phyloP scores from a whole-genome alignment of 2,329 filamentous ascomycete genomes.

The Periconia digitata region DNA sequence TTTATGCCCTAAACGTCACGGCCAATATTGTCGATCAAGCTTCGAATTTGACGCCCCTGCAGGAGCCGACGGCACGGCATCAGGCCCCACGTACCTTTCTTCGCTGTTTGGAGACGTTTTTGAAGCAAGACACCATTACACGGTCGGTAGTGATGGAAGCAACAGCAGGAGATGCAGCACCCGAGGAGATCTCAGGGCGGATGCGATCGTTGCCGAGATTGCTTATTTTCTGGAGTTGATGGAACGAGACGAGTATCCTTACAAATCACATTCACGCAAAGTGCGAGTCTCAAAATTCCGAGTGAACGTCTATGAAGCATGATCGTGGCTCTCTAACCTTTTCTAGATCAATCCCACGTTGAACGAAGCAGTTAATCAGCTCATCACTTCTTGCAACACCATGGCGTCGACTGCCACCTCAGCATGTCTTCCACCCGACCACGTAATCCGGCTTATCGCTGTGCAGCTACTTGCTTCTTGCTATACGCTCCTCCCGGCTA shows the following conservation, averaged over 20 bases:
- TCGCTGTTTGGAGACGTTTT: slow-evolving; percentile 7
- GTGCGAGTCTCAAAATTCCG: slow-evolving; percentile 3
- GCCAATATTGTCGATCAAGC: slow-evolving; percentile 1
- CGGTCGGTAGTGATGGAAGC: neutral
- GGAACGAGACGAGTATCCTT: slow-evolving; percentile 13
- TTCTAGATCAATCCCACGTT: slow-evolving; percentile 8
- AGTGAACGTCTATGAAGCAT: neutral
- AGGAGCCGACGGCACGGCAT: slow-evolving; percentile 5
- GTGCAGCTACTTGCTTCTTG: slow-evolving; percentile 28
- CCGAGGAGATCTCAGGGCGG: slow-evolving; percentile 6
- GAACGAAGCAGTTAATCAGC: slow-evolving; percentile 6
- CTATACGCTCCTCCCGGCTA: slow-evolving; percentile 18
- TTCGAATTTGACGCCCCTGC: slow-evolving; percentile 11
- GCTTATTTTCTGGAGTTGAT: slow-evolving; percentile 19
- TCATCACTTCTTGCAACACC: neutral
- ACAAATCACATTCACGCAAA: neutral
- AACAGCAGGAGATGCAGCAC: neutral
- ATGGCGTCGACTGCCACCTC: neutral
- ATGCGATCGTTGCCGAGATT: slow-evolving; percentile 17
- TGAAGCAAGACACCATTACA: neutral
- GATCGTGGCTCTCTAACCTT: slow-evolving; percentile 3
- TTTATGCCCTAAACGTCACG: neutral
- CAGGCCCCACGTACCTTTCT: slow-evolving; percentile 7
- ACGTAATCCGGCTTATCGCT: slow-evolving; percentile 20
- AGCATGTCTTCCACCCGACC: slow-evolving; percentile 9